These are phyloP conservation scores for Epichloe sibirici DNA, from an alignment of 2,329 filamentous ascomycete genomes.

Conservation along the genomic window DNA sequence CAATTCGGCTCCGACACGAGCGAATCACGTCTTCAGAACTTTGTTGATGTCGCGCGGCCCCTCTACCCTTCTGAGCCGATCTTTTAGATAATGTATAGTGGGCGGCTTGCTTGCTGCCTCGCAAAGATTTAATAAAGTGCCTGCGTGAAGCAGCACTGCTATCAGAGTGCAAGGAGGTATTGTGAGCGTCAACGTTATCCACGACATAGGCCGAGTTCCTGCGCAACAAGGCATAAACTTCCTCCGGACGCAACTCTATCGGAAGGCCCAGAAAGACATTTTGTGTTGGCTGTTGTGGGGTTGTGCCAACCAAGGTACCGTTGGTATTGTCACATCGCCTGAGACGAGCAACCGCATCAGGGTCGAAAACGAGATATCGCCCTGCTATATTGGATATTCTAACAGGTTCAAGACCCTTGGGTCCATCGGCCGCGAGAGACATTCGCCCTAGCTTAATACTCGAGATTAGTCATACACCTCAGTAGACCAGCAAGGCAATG, in stretches of 20 bases:
- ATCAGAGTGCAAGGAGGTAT: constrained; percentile 41
- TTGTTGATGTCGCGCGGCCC: constrained; percentile 11
- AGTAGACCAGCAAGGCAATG: not conserved
- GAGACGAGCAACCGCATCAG: constrained; percentile 64
- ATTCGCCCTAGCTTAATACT: not conserved
- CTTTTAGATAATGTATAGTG: constrained; percentile 28
- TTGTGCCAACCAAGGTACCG: constrained; percentile 73
- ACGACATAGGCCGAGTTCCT: constrained; percentile 66
- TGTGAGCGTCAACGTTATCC: constrained; percentile 65
- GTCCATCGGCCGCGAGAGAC: not conserved
- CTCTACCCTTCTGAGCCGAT: constrained; percentile 22
- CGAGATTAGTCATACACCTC: not conserved
- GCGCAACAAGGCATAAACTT: constrained; percentile 70
- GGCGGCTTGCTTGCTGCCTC: constrained; percentile 28
- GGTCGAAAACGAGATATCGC: constrained; percentile 82
- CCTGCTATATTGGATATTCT: constrained; percentile 71
- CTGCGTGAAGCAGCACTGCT: constrained; percentile 44
- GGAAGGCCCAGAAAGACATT: constrained; percentile 88
- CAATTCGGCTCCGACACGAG: not conserved
- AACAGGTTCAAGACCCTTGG: constrained; percentile 32
- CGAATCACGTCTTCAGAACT: not conserved
- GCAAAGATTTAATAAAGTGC: constrained; percentile 50
- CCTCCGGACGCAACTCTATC: constrained; percentile 81
- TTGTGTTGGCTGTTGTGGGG: constrained; percentile 87
- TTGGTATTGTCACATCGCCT: constrained; percentile 74